These are phyloP conservation scores for Apiospora saccharicola DNA, from an alignment of 2,329 filamentous ascomycete species.

Conservation along the genomic window DNA sequence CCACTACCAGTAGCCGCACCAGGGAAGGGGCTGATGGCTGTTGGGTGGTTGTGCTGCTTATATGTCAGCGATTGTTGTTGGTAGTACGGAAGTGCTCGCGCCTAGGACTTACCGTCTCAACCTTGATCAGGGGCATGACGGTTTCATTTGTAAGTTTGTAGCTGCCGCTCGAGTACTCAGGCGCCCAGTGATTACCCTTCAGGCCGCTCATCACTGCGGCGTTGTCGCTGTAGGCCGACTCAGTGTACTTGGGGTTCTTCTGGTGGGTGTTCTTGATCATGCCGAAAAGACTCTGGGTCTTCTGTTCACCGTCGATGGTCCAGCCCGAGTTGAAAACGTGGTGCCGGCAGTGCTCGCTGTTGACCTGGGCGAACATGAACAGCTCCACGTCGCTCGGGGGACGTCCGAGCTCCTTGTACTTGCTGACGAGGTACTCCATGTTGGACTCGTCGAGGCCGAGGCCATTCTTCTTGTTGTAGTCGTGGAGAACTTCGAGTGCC, in stretches of 20 bases:
- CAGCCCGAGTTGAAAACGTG: conserved; percentile 98
- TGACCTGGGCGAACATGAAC: conserved; percentile 99
- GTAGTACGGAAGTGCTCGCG: too few species aligned
- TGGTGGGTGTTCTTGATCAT: conserved; percentile 98
- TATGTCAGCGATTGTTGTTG: not conserved
- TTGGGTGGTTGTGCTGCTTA: conserved; percentile 80
- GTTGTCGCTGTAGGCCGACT: conserved; percentile 97
- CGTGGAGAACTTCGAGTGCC: conserved; percentile 76
- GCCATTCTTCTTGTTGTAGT: conserved; percentile 84
- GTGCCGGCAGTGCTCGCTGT: conserved; percentile 80
- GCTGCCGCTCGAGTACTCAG: conserved; percentile 82
- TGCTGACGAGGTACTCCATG: conserved; percentile 92
- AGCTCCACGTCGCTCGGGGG: conserved; percentile 86
- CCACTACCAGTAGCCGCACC: conserved; percentile 95
- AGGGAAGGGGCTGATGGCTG: conserved; percentile 79
- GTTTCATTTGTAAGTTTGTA: conserved; percentile 89
- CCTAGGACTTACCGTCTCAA: conserved; percentile 81
- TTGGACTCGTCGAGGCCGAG: conserved; percentile 88
- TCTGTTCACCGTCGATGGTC: conserved; percentile 87
- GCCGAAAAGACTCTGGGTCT: conserved; percentile 83
- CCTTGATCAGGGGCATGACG: conserved; percentile 89
- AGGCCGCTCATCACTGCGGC: conserved; percentile 87
- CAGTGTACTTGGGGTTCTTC: conserved; percentile 79
- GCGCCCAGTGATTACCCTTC: conserved; percentile 81
- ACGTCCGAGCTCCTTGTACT: conserved; percentile 70